Percentiles rank a stretch among this genome's conserved stretches.
These are phyloP conservation scores for Hymenoscyphus linearis DNA, from an alignment of 2,329 filamentous ascomycete genomes.

Conservation along the genomic window DNA sequence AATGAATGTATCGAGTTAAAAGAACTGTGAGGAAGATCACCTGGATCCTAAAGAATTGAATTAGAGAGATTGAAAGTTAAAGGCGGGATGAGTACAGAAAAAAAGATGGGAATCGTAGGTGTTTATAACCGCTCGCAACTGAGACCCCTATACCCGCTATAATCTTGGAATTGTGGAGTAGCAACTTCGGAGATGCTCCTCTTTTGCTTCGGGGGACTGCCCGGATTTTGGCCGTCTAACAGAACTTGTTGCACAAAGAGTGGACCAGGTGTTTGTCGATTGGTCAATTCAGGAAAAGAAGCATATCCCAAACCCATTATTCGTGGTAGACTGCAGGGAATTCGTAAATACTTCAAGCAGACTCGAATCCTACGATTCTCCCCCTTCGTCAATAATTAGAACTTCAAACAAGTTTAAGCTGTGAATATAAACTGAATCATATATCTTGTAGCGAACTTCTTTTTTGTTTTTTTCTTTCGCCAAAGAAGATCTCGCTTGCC, in stretches of 20 bases:
- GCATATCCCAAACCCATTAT: neutral
- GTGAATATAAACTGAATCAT: too few species aligned
- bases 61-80: conserved; percentile 17
- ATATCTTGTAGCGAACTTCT: too few species aligned
- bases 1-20: conserved; percentile 28
- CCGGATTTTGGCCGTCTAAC: conserved; percentile 18
- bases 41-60: conserved; percentile 25
- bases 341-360: too few species aligned
- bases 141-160: conserved; percentile 1
- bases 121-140: neutral
- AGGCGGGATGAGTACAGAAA: conserved; percentile 15
- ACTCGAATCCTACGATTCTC: too few species aligned
- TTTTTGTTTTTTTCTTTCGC: too few species aligned
- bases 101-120: conserved; percentile 3
- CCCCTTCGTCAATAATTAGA: too few species aligned
- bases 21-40: conserved; percentile 21
- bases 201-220: neutral
- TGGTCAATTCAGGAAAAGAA: neutral
- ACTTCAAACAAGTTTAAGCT: too few species aligned
- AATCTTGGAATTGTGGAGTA: neutral
- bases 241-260: conserved; percentile 17
- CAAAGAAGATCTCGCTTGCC: too few species aligned
- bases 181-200: neutral
- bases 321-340: too few species aligned
- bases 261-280: conserved; percentile 7